phyloP scores from a whole-genome alignment of 345 rosid genomes.

The Durio zibethinus region DNA sequence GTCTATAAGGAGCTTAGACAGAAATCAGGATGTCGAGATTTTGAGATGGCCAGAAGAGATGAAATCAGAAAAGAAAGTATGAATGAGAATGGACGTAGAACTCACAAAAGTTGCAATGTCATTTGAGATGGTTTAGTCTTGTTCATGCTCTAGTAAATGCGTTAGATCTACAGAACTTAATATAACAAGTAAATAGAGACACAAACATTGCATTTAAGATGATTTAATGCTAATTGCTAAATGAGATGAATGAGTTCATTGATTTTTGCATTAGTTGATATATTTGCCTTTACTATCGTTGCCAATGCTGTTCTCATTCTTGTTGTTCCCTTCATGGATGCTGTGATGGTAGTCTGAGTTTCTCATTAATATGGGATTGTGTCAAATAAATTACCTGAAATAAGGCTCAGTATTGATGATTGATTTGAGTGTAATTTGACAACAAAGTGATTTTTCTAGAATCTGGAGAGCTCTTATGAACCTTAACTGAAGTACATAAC shows the following conservation, averaged over 20 bases:
- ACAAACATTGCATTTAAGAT: not conserved
- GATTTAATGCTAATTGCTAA: not conserved
- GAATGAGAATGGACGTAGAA: not conserved
- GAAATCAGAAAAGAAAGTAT: not conserved
- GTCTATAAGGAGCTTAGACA: not conserved
- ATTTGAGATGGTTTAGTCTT: constrained; percentile 1
- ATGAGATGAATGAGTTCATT: not conserved
- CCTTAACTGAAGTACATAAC: not conserved
- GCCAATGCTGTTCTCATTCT: constrained; percentile 4
- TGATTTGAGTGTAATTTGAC: not conserved
- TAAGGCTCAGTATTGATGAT: not conserved
- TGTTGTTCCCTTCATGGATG: not conserved
- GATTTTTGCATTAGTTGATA: not conserved
- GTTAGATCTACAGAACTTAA: not conserved
- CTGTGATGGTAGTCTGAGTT: not conserved
- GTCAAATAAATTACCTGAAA: not conserved
- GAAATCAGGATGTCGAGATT: not conserved
- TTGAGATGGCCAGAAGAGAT: not conserved
- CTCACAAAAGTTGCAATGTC: not conserved
- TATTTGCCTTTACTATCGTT: not conserved
- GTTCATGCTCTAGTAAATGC: not conserved
- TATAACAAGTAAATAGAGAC: not conserved
- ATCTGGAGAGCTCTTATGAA: not conserved
- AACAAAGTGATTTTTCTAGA: not conserved
- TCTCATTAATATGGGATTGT: constrained; percentile 3